Evolutionary conservation across 1,284 basidiomycete genomes (phyloP), one percentile per base, ranked within the genome.

Genomic region (Naganishia cerealis): DNA sequence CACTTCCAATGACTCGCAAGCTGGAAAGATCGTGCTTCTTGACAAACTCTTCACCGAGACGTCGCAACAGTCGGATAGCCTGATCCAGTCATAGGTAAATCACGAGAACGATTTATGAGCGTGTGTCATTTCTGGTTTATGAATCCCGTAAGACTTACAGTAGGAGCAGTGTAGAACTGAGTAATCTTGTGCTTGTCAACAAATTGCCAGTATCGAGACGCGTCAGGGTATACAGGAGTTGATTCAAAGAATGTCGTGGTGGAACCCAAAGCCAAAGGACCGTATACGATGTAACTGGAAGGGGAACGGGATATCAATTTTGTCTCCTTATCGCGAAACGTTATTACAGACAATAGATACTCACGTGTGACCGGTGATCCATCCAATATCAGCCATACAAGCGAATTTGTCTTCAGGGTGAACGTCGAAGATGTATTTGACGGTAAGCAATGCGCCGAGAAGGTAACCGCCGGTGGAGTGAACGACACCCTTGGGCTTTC

Each of bases 371-470:
- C 95, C 95, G 4, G 95, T 99, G 82, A 99, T 97, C 95, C 95
- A 99, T 75, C 95, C 95, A 67, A 99, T 87, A 78, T 99, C 95
- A 71, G 95, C 95, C 94, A 98, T 95, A 84, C 96, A 99, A 6
- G 90, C 95, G 79, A 95, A 98, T 73, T 85, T 87, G 82, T 94
- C 90, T 66, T 90, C 90, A 16, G 89, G 87, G 81, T 99, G 96
- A 38, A 97, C 87, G 79, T 99, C 96, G 76, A 98, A 99, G 71
- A 97, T 91, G 81, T 92, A 91, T 83, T 97, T 97, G 80, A 94
- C 87, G n/a, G 92, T 93, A 67, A 96, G 79, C 1, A 91, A 88
- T 1, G 91, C 92, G 73, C 92, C 87, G 58, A 96, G 90, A 66
- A 95, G 85, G 82, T 95, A 96, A 39, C 92, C 94, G n/a, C 84